Percentiles rank a stretch among this genome's conserved stretches.
These are phyloP conservation scores for Solanum chilense DNA, from an alignment of 257 asterid species.

Conservation along the genomic window DNA sequence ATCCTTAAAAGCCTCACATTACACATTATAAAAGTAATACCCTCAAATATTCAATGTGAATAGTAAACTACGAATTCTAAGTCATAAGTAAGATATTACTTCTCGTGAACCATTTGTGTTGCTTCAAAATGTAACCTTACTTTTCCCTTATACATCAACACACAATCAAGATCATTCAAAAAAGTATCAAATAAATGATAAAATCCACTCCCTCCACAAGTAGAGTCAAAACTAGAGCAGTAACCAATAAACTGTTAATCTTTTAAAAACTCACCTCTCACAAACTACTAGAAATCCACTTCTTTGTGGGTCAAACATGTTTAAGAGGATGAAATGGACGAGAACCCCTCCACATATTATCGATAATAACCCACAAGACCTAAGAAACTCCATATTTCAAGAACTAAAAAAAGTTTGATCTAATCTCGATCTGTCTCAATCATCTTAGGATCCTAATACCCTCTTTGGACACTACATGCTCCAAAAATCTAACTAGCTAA, in stretches of 20 bases:
- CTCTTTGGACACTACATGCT: background rate
- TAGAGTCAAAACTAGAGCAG: background rate
- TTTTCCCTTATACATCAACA: background rate
- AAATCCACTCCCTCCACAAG: background rate
- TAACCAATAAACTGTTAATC: background rate
- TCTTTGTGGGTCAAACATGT: background rate
- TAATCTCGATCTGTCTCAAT: background rate
- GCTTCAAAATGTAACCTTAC: rapidly evolving
- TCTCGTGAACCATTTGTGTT: background rate
- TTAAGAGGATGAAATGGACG: background rate
- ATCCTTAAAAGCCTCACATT: background rate
- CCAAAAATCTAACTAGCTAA: background rate
- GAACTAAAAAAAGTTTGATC: background rate
- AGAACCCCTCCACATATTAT: background rate
- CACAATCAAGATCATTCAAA: background rate
- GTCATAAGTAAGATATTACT: background rate
- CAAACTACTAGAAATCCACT: background rate
- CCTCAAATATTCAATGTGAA: background rate
- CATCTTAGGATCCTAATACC: background rate
- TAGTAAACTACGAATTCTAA: too few relatives aligned
- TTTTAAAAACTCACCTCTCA: background rate
- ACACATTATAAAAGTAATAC: too few relatives aligned
- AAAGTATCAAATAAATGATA: background rate
- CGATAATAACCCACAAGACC: background rate
- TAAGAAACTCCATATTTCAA: background rate